Base-by-base conservation (phyloP, 1,284 basidiomycete genomes). In the Tylopilus sp. region DNA sequence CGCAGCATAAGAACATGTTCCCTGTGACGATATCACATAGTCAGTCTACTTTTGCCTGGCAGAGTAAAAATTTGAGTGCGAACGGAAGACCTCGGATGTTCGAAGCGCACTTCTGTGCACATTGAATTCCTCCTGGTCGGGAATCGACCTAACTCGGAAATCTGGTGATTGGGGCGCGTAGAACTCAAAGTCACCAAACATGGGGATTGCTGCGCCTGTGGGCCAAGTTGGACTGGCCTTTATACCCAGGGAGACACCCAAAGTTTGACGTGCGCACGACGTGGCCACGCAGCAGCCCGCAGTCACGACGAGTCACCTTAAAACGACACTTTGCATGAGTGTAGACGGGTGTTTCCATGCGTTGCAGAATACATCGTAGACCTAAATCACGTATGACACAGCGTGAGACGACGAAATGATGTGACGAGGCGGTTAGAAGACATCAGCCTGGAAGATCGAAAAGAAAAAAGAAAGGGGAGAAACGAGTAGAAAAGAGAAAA, bases 1-100 rank as follows among this genome's bases (percentile, higher is more conserved):
- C 73, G 55, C 81, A 83, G 54, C 74, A 74, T 26, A 70, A 63
- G 60, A 86, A 84, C 83, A 86, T 84, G 58, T 81, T 74, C 23
- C 72, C 82, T 84, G 60, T 28, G 53, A 58, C 28, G 53, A 58
- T 43, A 44, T 43, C 53, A 52, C 16, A 41, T 28, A 49, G 49
- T 53, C 46, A 55, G 49, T 45, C 50, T 38, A 43, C 1, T 37
- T 51, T 50, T 43, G 16, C 16, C 7, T 23, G 40, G 39, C 43
- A 48, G 35, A 44, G 18, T 28, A 25, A 41, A 46, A 26, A 18
- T 48, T 49, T 34, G 35, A 16, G 48, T 19, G 65, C 78, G 55
- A 68, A 83, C 83, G 67, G 57, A 86, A 85, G 51, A 84, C 74
- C 57, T 78, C 73, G 55, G 81, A 84, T 45, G 65, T 69, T 46